These are phyloP conservation scores for Gossypium mustelinum DNA, from an alignment of 345 rosid species.

Conservation along the genomic window DNA sequence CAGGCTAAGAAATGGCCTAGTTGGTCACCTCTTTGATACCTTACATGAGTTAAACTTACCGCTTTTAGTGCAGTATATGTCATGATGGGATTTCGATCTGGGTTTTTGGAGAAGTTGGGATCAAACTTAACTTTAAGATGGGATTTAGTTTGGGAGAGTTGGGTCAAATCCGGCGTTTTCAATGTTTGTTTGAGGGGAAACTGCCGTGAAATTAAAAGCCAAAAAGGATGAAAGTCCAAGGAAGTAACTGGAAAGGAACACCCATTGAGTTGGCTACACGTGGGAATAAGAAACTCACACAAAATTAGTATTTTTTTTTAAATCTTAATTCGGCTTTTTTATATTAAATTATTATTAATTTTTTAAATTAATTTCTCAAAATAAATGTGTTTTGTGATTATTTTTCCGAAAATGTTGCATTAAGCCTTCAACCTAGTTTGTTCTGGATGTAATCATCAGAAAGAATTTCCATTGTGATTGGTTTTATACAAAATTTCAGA, in stretches of 20 bases:
- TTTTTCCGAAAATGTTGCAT: too few relatives aligned
- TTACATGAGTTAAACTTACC: conserved; percentile 78
- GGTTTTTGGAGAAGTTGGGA: not conserved
- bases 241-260: not conserved
- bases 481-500: too few relatives aligned
- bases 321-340: too few relatives aligned
- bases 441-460: too few relatives aligned
- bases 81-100: conserved; percentile 13
- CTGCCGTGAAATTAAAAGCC: not conserved
- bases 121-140: not conserved
- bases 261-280: conserved; percentile 3
- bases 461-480: too few relatives aligned
- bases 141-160: not conserved
- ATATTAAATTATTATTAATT: too few relatives aligned
- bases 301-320: not conserved
- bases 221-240: not conserved
- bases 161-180: not conserved
- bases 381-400: too few relatives aligned
- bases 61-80: conserved; percentile 44
- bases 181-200: not conserved
- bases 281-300: not conserved
- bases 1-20: conserved; percentile 89
- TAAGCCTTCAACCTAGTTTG: too few relatives aligned
- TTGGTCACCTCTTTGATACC: conserved; percentile 71
- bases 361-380: too few relatives aligned